Percentiles rank a stretch among this genome's conserved stretches.
phyloP scores from a whole-genome alignment of 2,329 filamentous ascomycete genomes.

The Fusarium siculi region DNA sequence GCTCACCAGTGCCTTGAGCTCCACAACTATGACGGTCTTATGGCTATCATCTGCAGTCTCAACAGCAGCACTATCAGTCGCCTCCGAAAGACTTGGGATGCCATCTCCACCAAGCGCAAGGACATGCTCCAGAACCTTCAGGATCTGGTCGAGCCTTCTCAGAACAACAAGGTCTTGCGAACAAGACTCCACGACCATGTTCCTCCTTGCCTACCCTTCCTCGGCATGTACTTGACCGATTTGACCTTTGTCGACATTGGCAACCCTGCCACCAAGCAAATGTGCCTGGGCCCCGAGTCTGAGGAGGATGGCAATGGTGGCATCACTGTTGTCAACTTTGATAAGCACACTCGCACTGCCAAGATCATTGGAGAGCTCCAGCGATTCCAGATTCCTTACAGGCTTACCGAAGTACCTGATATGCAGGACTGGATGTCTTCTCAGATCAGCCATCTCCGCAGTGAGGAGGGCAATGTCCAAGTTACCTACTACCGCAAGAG shows the following conservation, averaged over 20 bases:
- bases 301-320: constrained; percentile 72
- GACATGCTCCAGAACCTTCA: constrained; percentile 81
- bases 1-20: constrained; percentile 86
- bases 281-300: constrained; percentile 60
- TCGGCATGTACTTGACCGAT: constrained; percentile 96
- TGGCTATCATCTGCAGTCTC: constrained; percentile 95
- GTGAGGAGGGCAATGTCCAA: constrained; percentile 66
- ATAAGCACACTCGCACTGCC: constrained; percentile 94
- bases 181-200: constrained; percentile 85
- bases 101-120: constrained; percentile 85
- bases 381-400: constrained; percentile 94
- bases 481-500: constrained; percentile 82
- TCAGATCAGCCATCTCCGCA: constrained; percentile 80
- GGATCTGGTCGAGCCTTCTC: constrained; percentile 85
- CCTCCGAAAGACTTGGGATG: constrained; percentile 91
- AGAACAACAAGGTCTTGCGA: constrained; percentile 90
- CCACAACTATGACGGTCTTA: constrained; percentile 95
- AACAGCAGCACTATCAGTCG: constrained; percentile 92
- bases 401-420: constrained; percentile 82
- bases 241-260: constrained; percentile 96
- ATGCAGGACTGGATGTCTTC: constrained; percentile 92
- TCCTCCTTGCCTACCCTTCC: constrained; percentile 91
- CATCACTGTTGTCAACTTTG: constrained; percentile 92
- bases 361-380: constrained; percentile 97
- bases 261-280: constrained; percentile 84